These are phyloP conservation scores for Fraxinus floribunda DNA, from an alignment of 305 asterid genomes.

Conservation along the genomic window DNA sequence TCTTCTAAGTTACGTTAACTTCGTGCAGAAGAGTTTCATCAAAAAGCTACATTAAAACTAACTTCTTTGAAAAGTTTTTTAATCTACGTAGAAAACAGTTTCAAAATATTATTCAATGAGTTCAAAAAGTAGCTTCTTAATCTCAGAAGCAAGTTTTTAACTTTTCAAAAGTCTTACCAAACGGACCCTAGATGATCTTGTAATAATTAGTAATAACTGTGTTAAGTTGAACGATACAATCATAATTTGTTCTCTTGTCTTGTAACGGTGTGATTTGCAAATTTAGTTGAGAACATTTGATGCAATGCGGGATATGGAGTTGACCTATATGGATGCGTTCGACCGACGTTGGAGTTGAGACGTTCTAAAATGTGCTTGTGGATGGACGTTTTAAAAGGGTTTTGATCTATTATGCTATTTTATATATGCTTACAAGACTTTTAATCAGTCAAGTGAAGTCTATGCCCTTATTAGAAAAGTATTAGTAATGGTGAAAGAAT, in stretches of 20 bases:
- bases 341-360: not conserved
- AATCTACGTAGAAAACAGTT: not conserved
- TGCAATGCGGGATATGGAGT: not conserved
- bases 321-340: not conserved
- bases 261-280: not conserved
- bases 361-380: not conserved
- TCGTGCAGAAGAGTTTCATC: not conserved
- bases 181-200: not conserved
- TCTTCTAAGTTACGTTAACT: not conserved
- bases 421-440: not conserved
- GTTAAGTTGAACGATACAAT: not conserved
- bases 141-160: not conserved
- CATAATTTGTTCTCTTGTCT: not conserved
- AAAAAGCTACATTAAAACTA: not conserved
- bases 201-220: not conserved
- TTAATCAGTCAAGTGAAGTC: not conserved
- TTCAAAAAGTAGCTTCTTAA: not conserved
- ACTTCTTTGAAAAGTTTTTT: not conserved
- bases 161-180: not conserved
- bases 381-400: not conserved
- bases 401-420: constrained; percentile 6
- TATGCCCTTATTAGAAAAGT: not conserved
- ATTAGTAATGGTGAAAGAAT: not conserved
- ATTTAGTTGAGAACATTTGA: not conserved
- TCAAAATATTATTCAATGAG: not conserved